Conservation (phyloP, 352 stramenopile genomes). For the Aphanomyces astaci region DNA sequence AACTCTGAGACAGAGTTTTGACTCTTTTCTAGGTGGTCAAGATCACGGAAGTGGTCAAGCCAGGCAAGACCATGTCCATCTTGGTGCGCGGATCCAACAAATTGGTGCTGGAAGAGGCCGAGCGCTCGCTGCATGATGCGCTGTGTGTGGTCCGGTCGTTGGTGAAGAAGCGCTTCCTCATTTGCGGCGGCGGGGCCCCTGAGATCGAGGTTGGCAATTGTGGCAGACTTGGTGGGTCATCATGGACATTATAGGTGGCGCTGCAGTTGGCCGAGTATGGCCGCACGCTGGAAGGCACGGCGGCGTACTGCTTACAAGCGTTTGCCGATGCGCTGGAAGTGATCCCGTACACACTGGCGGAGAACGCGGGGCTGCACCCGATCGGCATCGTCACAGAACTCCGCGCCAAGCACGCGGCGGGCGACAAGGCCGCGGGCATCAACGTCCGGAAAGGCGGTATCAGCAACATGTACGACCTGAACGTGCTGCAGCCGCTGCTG, state of each 20-base stretch:
- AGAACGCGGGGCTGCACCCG: slow-evolving; percentile 98
- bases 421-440: slow-evolving; percentile 90
- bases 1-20: no score
- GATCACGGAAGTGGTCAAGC: slow-evolving; percentile 95
- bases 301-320: slow-evolving; percentile 95
- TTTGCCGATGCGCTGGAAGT: slow-evolving; percentile 97
- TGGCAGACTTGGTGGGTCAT: not conserved
- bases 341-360: slow-evolving; percentile 98
- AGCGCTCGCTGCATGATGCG: slow-evolving; percentile 98
- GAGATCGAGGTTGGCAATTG: slow-evolving; percentile 82
- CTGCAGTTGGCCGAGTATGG: slow-evolving; percentile 91
- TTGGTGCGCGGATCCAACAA: slow-evolving; percentile 98
- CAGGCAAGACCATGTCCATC: slow-evolving; percentile 95
- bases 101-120: slow-evolving; percentile 96
- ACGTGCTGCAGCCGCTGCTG: slow-evolving; percentile 98
- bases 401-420: slow-evolving; percentile 89
- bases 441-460: slow-evolving; percentile 95
- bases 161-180: slow-evolving; percentile 98
- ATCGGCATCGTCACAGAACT: slow-evolving; percentile 98
- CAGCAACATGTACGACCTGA: slow-evolving; percentile 98
- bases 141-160: slow-evolving; percentile 96
- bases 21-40: no score
- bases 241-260: slow-evolving; percentile 39
- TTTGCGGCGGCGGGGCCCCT: slow-evolving; percentile 94
- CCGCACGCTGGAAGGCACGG: slow-evolving; percentile 89